These are phyloP conservation scores for Lodderomyces beijingensis DNA, from an alignment of 1,139 yeast species.

Conservation along the genomic window DNA sequence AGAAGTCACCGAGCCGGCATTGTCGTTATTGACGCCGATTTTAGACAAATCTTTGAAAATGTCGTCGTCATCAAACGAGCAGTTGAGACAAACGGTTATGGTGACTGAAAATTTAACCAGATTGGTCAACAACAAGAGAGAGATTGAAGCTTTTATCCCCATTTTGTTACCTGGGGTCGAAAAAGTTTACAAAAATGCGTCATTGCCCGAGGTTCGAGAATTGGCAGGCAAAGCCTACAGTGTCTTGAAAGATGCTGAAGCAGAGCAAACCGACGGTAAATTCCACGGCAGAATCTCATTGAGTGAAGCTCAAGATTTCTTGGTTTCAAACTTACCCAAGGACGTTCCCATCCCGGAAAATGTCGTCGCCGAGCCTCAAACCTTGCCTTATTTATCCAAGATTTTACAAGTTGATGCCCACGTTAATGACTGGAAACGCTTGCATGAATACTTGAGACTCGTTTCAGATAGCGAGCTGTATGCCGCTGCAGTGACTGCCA, in stretches of 20 bases:
- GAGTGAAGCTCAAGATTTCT: conserved; percentile 50
- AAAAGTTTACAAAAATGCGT: conserved; percentile 84
- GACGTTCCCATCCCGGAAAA: conserved; percentile 24
- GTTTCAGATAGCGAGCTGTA: conserved; percentile 20
- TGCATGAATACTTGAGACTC: conserved; percentile 48
- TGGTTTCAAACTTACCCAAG: no score
- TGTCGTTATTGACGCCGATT: conserved; percentile 86
- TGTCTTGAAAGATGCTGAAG: conserved; percentile 80
- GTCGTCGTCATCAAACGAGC: conserved; percentile 91
- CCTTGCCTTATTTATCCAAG: conserved; percentile 44
- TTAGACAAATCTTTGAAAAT: conserved; percentile 84
- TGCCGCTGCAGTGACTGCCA: conserved; percentile 44
- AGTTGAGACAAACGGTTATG: conserved; percentile 92
- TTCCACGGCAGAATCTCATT: conserved; percentile 70
- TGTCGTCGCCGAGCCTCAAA: conserved; percentile 18
- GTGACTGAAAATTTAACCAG: conserved; percentile 95
- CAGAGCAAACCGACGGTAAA: conserved; percentile 58
- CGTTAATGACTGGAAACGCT: conserved; percentile 85
- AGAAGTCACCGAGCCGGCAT: conserved; percentile 95
- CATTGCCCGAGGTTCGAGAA: conserved; percentile 95
- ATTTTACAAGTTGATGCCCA: conserved; percentile 72
- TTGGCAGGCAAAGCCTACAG: conserved; percentile 80
- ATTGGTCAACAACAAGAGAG: conserved; percentile 88
- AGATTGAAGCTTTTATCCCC: conserved; percentile 85
- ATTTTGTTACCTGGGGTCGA: conserved; percentile 83